A percentile compares a stretch with the other conserved stretches of the same genome.
phyloP scores from a whole-genome alignment of 2,329 filamentous ascomycete species.

The Fusarium sacchari region DNA sequence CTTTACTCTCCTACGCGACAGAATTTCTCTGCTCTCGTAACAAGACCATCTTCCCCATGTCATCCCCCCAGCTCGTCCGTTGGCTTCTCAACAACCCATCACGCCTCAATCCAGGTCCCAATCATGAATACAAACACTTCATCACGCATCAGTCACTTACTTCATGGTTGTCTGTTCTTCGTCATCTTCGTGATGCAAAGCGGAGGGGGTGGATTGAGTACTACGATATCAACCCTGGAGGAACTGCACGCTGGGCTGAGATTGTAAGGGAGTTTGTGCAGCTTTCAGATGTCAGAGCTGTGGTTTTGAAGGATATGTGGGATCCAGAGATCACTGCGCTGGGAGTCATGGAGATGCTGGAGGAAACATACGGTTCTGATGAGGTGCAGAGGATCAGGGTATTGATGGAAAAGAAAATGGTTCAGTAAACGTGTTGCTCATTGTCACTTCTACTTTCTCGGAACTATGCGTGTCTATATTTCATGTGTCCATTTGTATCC shows the following conservation, averaged over 20 bases:
- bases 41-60: constrained; percentile 11
- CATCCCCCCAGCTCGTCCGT: not conserved
- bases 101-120: not conserved
- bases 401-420: not conserved
- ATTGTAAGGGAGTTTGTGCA: not conserved
- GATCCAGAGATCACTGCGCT: constrained; percentile 3
- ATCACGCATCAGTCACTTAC: not conserved
- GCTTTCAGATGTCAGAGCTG: not conserved
- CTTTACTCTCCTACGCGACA: constrained; percentile 6
- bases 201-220: constrained; percentile 8
- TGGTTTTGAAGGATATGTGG: constrained; percentile 4
- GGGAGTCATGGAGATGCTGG: constrained; percentile 1
- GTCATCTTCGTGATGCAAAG: constrained; percentile 12
- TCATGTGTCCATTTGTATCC: not conserved
- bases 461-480: not conserved
- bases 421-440: not conserved
- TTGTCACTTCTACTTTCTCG: not conserved
- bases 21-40: constrained; percentile 14
- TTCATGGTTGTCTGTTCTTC: not conserved
- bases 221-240: constrained; percentile 2
- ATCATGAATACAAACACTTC: constrained; percentile 16
- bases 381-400: not conserved
- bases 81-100: constrained; percentile 2
- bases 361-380: constrained; percentile 1
- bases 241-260: not conserved